Conservation (phyloP, 2,329 filamentous ascomycete genomes). For the Penicillium fuscoglaucum region DNA sequence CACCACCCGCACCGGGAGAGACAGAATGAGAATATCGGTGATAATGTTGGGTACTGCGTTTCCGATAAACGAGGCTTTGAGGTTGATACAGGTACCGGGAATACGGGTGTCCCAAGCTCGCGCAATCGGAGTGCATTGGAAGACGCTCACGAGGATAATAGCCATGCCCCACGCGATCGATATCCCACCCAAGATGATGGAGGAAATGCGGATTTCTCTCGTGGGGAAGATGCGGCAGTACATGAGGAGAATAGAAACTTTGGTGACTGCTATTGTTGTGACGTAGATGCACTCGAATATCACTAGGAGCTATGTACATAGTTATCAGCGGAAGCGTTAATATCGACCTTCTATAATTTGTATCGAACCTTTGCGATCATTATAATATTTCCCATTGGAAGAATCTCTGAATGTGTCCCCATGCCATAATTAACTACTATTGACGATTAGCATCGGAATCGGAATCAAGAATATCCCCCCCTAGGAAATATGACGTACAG, state of each 20-base stretch:
- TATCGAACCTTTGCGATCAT: slow-evolving; percentile 13
- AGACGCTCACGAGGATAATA: slow-evolving; percentile 53
- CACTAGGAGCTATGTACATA: slow-evolving; percentile 43
- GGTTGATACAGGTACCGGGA: slow-evolving; percentile 52
- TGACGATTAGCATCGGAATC: not conserved
- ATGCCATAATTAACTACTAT: slow-evolving; percentile 16
- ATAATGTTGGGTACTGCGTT: slow-evolving; percentile 47
- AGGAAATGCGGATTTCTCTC: slow-evolving; percentile 46
- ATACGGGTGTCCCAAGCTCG: slow-evolving; percentile 52
- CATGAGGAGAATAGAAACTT: slow-evolving; percentile 53
- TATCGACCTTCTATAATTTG: not conserved
- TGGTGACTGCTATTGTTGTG: slow-evolving; percentile 53
- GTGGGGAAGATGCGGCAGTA: slow-evolving; percentile 56
- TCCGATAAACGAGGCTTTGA: slow-evolving; percentile 53
- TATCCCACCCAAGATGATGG: slow-evolving; percentile 45
- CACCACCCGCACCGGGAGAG: slow-evolving; percentile 27
- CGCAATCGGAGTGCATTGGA: slow-evolving; percentile 54
- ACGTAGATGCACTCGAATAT: slow-evolving; percentile 42
- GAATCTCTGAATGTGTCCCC: slow-evolving; percentile 8
- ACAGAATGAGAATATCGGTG: slow-evolving; percentile 28
- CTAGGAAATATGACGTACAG: not conserved
- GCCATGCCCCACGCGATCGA: slow-evolving; percentile 51
- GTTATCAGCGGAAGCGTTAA: not conserved
- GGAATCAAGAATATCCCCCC: too few species aligned
- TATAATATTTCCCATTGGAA: slow-evolving; percentile 3